Conservation (phyloP, 1,284 basidiomycete genomes). For the Lentinula novae-zelandiae region DNA sequence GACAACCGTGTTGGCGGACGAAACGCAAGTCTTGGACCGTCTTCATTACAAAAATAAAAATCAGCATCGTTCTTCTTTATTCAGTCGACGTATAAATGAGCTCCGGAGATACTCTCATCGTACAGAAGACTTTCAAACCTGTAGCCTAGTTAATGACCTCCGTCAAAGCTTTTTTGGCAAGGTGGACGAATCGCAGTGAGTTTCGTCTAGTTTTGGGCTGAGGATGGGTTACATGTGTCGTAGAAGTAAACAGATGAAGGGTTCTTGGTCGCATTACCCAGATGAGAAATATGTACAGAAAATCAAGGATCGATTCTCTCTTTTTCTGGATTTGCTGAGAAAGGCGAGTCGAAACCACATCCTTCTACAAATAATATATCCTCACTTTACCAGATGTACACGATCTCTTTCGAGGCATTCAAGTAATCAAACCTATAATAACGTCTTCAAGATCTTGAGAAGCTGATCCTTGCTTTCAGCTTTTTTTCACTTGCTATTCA, state of each 20-base stretch:
- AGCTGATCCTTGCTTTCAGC: slow-evolving; percentile 29
- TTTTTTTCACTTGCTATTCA: slow-evolving; percentile 62
- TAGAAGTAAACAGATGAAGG: slow-evolving; percentile 48
- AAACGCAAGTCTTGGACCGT: slow-evolving; percentile 59
- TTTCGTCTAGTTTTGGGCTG: neutral
- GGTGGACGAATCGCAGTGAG: slow-evolving; percentile 37
- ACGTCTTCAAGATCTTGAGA: slow-evolving; percentile 5
- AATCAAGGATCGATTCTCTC: slow-evolving; percentile 32
- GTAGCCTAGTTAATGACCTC: slow-evolving; percentile 41
- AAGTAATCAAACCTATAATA: slow-evolving; percentile 34
- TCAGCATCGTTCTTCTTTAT: slow-evolving; percentile 68
- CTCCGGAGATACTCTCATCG: slow-evolving; percentile 53
- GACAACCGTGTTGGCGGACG: slow-evolving; percentile 43
- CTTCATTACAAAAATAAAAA: slow-evolving; percentile 79
- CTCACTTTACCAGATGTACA: slow-evolving; percentile 39
- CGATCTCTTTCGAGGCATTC: slow-evolving; percentile 44
- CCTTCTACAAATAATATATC: neutral
- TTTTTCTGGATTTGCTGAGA: slow-evolving; percentile 34
- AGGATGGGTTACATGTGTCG: neutral
- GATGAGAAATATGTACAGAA: slow-evolving; percentile 29
- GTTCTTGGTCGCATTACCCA: slow-evolving; percentile 60
- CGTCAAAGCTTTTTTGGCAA: slow-evolving; percentile 58
- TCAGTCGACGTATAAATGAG: slow-evolving; percentile 66
- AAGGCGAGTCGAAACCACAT: slow-evolving; percentile 36
- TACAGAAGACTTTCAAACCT: slow-evolving; percentile 39